Conservation (phyloP, 257 asterid genomes). For the Galeopsis tetrahit region DNA sequence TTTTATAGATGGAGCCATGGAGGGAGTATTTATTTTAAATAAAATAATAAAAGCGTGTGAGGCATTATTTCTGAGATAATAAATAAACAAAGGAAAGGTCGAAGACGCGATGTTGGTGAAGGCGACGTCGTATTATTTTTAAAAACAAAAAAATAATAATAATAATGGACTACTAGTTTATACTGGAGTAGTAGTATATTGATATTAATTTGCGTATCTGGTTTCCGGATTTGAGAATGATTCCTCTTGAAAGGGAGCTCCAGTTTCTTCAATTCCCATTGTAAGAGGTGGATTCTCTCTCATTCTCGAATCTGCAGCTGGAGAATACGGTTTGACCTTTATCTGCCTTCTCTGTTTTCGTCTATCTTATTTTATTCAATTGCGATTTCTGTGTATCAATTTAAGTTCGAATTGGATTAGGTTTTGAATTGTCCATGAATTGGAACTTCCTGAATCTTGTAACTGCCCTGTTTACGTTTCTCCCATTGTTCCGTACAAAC, state of each 20-base stretch:
- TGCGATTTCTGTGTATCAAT: slow-evolving; percentile 1
- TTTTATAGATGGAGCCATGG: too few relatives aligned
- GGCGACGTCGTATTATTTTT: too few relatives aligned
- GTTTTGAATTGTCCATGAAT: slow-evolving; percentile 19
- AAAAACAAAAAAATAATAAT: too few relatives aligned
- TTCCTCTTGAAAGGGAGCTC: neutral
- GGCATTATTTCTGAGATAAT: too few relatives aligned
- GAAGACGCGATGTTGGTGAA: too few relatives aligned
- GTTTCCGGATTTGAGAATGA: neutral
- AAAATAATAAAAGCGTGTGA: too few relatives aligned
- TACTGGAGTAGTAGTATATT: too few relatives aligned
- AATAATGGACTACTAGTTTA: too few relatives aligned
- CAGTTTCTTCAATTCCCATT: slow-evolving; percentile 10
- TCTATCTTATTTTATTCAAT: neutral
- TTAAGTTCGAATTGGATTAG: slow-evolving; percentile 20
- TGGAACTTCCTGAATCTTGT: neutral
- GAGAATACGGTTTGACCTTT: neutral
- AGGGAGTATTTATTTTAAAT: too few relatives aligned
- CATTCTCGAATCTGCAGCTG: slow-evolving; percentile 29
- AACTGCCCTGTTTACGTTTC: neutral
- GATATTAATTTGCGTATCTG: neutral
- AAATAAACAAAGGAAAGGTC: too few relatives aligned
- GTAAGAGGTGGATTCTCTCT: neutral
- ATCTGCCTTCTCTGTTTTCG: neutral
- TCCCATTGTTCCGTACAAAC: slow-evolving; percentile 11